Evolutionary conservation across 2,329 filamentous ascomycete species (phyloP).

Genomic region (Stagonosporopsis chrysanthemi): DNA sequence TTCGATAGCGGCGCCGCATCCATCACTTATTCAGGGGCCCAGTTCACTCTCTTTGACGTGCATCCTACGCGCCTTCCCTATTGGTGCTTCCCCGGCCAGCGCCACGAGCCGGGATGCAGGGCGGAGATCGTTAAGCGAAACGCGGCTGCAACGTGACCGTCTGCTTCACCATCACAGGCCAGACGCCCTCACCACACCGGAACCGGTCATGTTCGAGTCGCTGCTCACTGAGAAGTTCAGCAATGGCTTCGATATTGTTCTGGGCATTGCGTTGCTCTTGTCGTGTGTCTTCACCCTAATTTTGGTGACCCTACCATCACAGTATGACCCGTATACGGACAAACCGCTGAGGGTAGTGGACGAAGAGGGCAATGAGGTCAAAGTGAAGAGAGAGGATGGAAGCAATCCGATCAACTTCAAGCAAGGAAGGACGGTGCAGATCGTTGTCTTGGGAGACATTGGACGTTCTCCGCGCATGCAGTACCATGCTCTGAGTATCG

Average conservation of each 20-base stretch:
- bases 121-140: conserved; percentile 17
- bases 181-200: conserved; percentile 16
- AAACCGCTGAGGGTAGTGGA: conserved; percentile 32
- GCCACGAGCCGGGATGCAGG: conserved; percentile 9
- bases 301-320: conserved; percentile 61
- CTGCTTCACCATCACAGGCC: conserved; percentile 25
- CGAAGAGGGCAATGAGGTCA: conserved; percentile 33
- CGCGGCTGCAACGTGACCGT: conserved; percentile 24
- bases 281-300: conserved; percentile 60
- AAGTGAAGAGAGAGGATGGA: conserved; percentile 31
- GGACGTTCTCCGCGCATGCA: conserved; percentile 97
- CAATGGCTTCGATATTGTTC: conserved; percentile 45
- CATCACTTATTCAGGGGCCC: conserved; percentile 17
- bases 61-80: conserved; percentile 22
- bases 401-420: conserved; percentile 34
- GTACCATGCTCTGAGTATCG: conserved; percentile 93
- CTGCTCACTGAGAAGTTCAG: conserved; percentile 30
- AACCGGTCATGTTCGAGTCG: conserved; percentile 44
- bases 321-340: conserved; percentile 56
- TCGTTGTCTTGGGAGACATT: conserved; percentile 93
- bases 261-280: conserved; percentile 51
- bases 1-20: conserved; percentile 26
- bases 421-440: conserved; percentile 68
- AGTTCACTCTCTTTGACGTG: conserved; percentile 18
- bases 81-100: conserved; percentile 17